Percentiles rank a stretch among this genome's conserved stretches.
Conservation (phyloP, 805 yeast genomes). For the Soucietia sequanensis region DNA sequence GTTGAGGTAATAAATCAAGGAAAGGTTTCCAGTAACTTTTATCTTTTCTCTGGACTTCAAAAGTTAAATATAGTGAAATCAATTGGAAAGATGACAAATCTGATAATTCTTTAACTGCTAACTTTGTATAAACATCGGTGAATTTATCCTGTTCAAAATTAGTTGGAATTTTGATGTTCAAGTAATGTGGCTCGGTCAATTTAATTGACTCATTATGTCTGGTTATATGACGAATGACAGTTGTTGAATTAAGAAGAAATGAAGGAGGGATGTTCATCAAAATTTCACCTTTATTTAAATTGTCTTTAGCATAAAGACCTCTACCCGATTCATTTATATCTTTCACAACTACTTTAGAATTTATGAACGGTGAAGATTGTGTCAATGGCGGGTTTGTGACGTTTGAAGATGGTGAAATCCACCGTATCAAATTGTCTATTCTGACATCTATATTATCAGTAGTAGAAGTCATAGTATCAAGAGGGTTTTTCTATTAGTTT, state of each 20-base stretch:
- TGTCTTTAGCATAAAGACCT: slow-evolving; percentile 49
- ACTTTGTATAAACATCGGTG: slow-evolving; percentile 28
- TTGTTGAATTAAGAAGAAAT: slow-evolving; percentile 56
- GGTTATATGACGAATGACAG: slow-evolving; percentile 43
- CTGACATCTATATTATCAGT: too few relatives aligned
- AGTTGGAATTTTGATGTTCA: slow-evolving; percentile 23
- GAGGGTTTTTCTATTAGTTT: too few relatives aligned
- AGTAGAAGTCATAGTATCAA: too few relatives aligned
- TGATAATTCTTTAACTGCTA: slow-evolving; percentile 34
- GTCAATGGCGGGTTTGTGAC: not conserved
- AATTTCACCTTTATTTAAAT: slow-evolving; percentile 39
- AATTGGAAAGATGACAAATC: slow-evolving; percentile 60
- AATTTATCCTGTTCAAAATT: slow-evolving; percentile 17
- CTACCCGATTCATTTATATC: slow-evolving; percentile 60
- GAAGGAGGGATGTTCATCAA: slow-evolving; percentile 58
- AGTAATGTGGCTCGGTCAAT: slow-evolving; percentile 16
- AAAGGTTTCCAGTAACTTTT: slow-evolving; percentile 69
- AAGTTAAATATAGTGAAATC: slow-evolving; percentile 46
- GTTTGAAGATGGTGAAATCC: not conserved
- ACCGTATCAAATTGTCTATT: not conserved
- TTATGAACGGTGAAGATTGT: not conserved
- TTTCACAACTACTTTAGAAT: not conserved
- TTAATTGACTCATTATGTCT: slow-evolving; percentile 40
- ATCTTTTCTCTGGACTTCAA: slow-evolving; percentile 40
- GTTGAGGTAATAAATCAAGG: slow-evolving; percentile 58